Percentiles rank a stretch among this genome's conserved stretches.
Conservation (phyloP, 495 filamentous ascomycete species). For the Cairneyella variabilis region DNA sequence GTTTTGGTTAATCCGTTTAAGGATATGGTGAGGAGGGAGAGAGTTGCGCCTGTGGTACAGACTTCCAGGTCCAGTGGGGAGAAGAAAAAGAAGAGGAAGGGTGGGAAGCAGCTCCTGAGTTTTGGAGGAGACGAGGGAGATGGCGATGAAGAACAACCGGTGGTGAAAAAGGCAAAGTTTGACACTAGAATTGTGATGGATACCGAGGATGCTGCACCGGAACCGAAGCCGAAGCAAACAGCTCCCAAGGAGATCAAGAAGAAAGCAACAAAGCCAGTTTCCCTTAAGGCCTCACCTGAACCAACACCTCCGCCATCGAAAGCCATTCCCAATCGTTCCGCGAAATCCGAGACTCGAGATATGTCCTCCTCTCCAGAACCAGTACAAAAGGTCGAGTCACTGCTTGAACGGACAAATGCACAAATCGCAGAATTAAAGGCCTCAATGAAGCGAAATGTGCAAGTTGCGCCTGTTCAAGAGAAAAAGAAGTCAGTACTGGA, state of each 20-base stretch:
- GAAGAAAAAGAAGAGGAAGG: constrained; percentile 71
- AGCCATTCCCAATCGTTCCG: constrained; percentile 18
- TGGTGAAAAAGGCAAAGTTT: constrained; percentile 85
- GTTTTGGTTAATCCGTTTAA: constrained; percentile 87
- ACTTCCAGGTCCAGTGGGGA: constrained; percentile 31
- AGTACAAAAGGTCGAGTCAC: constrained; percentile 39
- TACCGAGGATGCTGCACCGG: constrained; percentile 31
- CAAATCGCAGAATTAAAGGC: constrained; percentile 88
- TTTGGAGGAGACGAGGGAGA: constrained; percentile 86
- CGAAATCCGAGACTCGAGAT: constrained; percentile 19
- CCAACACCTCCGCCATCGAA: constrained; percentile 21
- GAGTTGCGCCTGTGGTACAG: constrained; percentile 36
- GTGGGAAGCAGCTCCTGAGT: constrained; percentile 76
- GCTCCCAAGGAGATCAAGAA: constrained; percentile 30
- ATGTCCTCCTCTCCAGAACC: constrained; percentile 29
- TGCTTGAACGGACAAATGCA: constrained; percentile 78
- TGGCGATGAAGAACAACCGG: constrained; percentile 46
- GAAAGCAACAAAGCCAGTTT: constrained; percentile 27
- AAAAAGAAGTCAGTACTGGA: constrained; percentile 69
- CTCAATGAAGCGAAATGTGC: constrained; percentile 80
- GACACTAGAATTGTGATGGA: constrained; percentile 78
- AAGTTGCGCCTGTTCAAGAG: constrained; percentile 51
- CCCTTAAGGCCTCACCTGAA: constrained; percentile 25
- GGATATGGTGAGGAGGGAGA: constrained; percentile 74
- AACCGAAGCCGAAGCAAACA: constrained; percentile 31